Base-by-base conservation (phyloP, 257 asterid species). In the Fraxinus excelsior region DNA sequence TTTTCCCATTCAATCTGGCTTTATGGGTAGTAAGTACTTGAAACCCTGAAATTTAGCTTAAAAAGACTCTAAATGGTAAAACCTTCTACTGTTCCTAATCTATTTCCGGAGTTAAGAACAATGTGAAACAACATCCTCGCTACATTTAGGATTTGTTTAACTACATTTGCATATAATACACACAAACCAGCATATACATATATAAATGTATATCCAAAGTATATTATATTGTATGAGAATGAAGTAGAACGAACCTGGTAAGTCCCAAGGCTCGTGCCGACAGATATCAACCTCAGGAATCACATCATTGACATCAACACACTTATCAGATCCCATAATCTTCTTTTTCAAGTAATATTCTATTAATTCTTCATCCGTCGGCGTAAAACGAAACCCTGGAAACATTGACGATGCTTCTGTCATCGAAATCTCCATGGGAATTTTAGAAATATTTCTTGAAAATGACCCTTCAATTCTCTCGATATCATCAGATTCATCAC, bases 351-450 rank as follows among this genome's bases (percentile, higher is more conserved):
- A 84, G 83, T 94, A 94, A 81, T 87, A 87, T 23, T 88, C 80
- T 76, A 94, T 88, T 29, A 94, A 51, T 64, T 94, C 99, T 78
- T 91, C 96, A 72, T 94, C 98, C 0, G 98, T 91, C 0, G 99
- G 99, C 10, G 90, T 89, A 71, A 94, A 94, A 2, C 98, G 81
- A 75, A 93, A 94, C 42, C 99, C 97, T 8, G 96, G 98, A 84
- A 91, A 94, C 88, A 79, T 86, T 0, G 90, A 81, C 5, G 93
- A 86, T 7, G 95, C 98, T 74, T 86, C 92, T 0, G 86, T 89
- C 5, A 92, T 64, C 38, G 98, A 84, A 35, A 90, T 86, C 65
- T 85, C 94, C 94, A 83, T 84, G 28, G 83, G 80, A 23, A 51
- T 21, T n/a, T 29, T 31, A 16, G 38, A 65, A 10, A 6, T 42